These are phyloP conservation scores for Nepenthes mirabilis DNA, from an alignment of 148 eudicot genomes.

Conservation along the genomic window DNA sequence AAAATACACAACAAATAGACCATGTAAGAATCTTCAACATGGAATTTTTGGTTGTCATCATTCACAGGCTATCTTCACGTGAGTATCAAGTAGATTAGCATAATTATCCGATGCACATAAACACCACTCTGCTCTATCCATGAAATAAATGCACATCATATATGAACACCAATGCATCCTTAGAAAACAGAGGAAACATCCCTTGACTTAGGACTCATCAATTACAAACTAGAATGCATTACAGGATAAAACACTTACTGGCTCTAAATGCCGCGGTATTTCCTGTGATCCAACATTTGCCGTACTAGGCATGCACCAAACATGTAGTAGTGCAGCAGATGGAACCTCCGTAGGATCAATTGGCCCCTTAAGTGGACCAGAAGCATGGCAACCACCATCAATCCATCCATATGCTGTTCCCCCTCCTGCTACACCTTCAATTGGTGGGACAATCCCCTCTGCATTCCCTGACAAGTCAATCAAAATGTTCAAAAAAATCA, in stretches of 20 bases:
- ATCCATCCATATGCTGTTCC: conserved; percentile 97
- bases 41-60: too few species aligned
- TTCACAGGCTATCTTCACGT: too few species aligned
- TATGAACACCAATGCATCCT: too few species aligned
- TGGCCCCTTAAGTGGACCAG: conserved; percentile 38
- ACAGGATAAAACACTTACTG: conserved; percentile 32
- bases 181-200: too few species aligned
- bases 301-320: conserved; percentile 96
- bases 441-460: conserved; percentile 55
- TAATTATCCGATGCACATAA: too few species aligned
- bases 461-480: conserved; percentile 25
- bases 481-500: too few species aligned
- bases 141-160: too few species aligned
- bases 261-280: conserved; percentile 63
- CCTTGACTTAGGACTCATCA: neutral
- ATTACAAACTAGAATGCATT: neutral
- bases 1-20: too few species aligned
- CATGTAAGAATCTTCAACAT: too few species aligned
- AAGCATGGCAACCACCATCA: conserved; percentile 36
- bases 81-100: too few species aligned
- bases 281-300: conserved; percentile 88
- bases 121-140: too few species aligned
- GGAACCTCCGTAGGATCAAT: conserved; percentile 72
- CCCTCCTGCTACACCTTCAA: conserved; percentile 96
- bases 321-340: conserved; percentile 65